Conservation (phyloP, 768 basidiomycete species). For the Brasilioporus rufonigricans region DNA sequence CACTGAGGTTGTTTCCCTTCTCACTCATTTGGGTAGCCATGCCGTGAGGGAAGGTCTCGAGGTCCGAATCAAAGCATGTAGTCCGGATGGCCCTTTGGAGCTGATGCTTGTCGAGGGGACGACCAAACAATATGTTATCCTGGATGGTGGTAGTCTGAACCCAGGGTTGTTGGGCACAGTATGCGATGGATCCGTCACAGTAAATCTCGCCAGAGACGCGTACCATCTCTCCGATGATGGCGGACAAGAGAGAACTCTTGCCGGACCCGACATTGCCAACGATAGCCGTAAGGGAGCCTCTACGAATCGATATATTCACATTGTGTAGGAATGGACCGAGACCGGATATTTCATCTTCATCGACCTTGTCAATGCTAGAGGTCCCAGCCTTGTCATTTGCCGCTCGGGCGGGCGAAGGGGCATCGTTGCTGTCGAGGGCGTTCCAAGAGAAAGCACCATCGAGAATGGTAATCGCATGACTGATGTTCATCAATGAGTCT, state of each 20-base stretch:
- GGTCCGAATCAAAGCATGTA: constrained; percentile 29
- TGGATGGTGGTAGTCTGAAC: constrained; percentile 31
- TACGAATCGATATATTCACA: constrained; percentile 19
- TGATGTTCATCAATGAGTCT: constrained; percentile 5
- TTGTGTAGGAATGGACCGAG: constrained; percentile 19
- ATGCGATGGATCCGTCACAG: constrained; percentile 28
- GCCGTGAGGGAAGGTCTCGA: constrained; percentile 28
- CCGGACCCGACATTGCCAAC: constrained; percentile 29
- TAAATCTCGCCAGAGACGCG: constrained; percentile 24
- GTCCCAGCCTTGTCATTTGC: constrained; percentile 4
- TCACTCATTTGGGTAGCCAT: constrained; percentile 46
- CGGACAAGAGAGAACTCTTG: constrained; percentile 30
- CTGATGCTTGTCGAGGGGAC: constrained; percentile 24
- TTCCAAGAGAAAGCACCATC: constrained; percentile 28
- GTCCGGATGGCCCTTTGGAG: constrained; percentile 28
- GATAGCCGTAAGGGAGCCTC: constrained; percentile 26
- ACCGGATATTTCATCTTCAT: constrained; percentile 5
- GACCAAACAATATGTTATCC: constrained; percentile 32
- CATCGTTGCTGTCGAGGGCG: constrained; percentile 3
- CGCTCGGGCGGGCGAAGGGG: background rate
- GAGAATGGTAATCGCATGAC: constrained; percentile 18
- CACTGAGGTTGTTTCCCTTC: constrained; percentile 43
- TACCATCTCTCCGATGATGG: constrained; percentile 30
- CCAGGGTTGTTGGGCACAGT: constrained; percentile 35
- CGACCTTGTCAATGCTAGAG: constrained; percentile 7